phyloP scores from a whole-genome alignment of 768 basidiomycete genomes.

The Asterophora lycoperdoides region DNA sequence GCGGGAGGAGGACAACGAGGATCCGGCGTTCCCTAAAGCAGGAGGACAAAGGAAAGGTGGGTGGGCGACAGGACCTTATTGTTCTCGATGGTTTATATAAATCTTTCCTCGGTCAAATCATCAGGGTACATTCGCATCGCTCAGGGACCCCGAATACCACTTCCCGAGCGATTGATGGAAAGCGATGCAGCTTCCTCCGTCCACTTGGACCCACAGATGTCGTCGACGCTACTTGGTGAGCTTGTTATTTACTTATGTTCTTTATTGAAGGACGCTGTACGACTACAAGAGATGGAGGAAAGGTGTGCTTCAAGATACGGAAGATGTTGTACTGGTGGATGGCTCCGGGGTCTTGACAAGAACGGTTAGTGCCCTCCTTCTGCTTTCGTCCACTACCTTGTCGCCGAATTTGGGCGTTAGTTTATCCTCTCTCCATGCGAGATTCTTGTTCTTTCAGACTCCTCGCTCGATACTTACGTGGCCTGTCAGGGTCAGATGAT shows the following conservation, averaged over 20 bases:
- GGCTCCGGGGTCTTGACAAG: background rate
- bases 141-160: constrained; percentile 13
- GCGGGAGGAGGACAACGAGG: background rate
- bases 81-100: constrained; percentile 15
- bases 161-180: background rate
- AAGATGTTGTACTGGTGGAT: background rate
- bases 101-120: constrained; percentile 1
- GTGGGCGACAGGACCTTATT: constrained; percentile 13
- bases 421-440: constrained; percentile 8
- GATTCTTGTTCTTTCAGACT: constrained; percentile 19
- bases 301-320: background rate
- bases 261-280: background rate
- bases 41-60: constrained; percentile 18
- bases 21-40: constrained; percentile 13
- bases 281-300: background rate
- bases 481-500: background rate
- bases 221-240: background rate
- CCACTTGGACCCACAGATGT: background rate
- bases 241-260: constrained; percentile 1
- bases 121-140: background rate
- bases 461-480: no score
- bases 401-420: constrained; percentile 14
- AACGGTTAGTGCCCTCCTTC: background rate
- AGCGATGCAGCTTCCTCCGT: background rate
- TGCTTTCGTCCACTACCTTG: constrained; percentile 16